phyloP scores from a whole-genome alignment of 345 rosid genomes.

The Triadica sebifera region DNA sequence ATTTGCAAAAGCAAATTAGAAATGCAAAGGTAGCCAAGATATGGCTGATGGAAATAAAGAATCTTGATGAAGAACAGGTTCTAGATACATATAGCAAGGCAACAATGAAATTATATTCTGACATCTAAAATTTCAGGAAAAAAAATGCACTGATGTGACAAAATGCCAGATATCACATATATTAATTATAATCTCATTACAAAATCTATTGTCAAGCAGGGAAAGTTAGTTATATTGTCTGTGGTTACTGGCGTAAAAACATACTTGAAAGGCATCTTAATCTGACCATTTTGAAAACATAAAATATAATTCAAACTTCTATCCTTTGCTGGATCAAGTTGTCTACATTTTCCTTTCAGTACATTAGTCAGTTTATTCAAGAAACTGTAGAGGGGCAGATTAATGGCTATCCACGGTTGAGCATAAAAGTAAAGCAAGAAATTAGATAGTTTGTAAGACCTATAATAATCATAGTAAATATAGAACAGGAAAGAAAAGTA shows the following conservation, averaged over 20 bases:
- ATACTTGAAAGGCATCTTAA: not conserved
- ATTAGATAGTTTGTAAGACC: not conserved
- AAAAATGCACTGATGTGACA: not conserved
- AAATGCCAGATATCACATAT: not conserved
- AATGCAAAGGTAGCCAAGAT: not conserved
- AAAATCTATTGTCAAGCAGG: not conserved
- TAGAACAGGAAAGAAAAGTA: not conserved
- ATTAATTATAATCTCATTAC: not conserved
- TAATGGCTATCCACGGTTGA: not conserved
- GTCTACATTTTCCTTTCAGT: not conserved
- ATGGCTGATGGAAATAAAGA: not conserved
- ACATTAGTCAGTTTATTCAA: not conserved
- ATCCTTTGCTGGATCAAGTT: not conserved
- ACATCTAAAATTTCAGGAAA: not conserved
- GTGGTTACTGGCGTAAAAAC: not conserved
- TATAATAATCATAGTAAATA: not conserved
- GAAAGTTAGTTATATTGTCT: not conserved
- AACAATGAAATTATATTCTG: not conserved
- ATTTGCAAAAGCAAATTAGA: not conserved
- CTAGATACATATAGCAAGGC: not conserved
- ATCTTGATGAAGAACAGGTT: not conserved
- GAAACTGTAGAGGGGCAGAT: not conserved
- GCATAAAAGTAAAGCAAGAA: not conserved
- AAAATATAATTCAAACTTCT: not conserved
- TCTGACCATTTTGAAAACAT: not conserved